A percentile compares a stretch with the other conserved stretches of the same genome.
Evolutionary conservation across 441 rosid species (phyloP).

Genomic region (Populus trichocarpa): DNA sequence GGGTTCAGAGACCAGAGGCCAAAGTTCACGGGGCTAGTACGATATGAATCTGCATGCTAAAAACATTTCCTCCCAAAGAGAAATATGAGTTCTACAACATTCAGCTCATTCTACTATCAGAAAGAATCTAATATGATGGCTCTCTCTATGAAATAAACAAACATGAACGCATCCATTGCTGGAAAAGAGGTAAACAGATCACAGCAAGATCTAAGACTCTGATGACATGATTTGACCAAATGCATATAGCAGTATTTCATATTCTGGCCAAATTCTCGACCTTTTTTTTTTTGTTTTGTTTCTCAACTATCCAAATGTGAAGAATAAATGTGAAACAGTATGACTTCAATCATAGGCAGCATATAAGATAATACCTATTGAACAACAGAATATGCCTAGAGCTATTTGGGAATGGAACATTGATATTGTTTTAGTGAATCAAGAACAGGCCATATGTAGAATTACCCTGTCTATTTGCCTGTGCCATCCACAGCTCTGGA

Average conservation of each 20-base stretch:
- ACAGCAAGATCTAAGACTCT: not conserved
- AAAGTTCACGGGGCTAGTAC: not conserved
- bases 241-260: not conserved
- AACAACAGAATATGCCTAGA: not conserved
- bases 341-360: not conserved
- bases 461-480: not conserved
- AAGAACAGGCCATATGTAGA: not conserved
- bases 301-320: not conserved
- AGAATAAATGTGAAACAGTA: not conserved
- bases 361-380: not conserved
- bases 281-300: too few relatives aligned
- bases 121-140: not conserved
- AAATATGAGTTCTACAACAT: not conserved
- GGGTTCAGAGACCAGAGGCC: not conserved
- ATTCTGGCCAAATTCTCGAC: not conserved
- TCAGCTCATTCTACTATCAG: not conserved
- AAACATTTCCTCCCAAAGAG: not conserved
- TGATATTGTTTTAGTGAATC: not conserved
- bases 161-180: not conserved
- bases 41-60: not conserved
- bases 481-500: not conserved
- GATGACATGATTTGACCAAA: not conserved
- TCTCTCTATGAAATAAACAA: not conserved
- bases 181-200: not conserved
- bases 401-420: not conserved